A percentile compares a stretch with the other conserved stretches of the same genome.
Conservation (phyloP, 495 filamentous ascomycete genomes). For the Daldinia childiae region DNA sequence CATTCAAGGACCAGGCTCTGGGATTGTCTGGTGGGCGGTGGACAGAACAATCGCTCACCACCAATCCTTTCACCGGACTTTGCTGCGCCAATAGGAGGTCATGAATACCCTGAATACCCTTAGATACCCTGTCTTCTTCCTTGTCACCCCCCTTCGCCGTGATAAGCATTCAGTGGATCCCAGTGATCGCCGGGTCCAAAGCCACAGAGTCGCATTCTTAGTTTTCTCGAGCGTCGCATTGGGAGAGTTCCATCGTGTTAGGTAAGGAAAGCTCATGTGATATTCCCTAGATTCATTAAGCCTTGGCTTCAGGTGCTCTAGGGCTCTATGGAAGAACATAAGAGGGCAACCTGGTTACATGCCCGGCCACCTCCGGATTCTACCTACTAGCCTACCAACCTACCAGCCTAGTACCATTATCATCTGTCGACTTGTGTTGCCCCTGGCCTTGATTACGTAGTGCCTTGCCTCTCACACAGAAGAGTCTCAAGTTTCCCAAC, state of each 20-base stretch:
- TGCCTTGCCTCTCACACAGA: slow-evolving; percentile 3
- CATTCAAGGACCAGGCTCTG: slow-evolving; percentile 43
- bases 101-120: neutral
- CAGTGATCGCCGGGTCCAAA: slow-evolving; percentile 43
- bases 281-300: slow-evolving; percentile 43
- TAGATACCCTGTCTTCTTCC: slow-evolving; percentile 10
- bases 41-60: slow-evolving; percentile 26
- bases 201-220: slow-evolving; percentile 48
- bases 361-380: slow-evolving; percentile 12
- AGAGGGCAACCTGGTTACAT: slow-evolving; percentile 23
- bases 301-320: slow-evolving; percentile 24
- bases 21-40: slow-evolving; percentile 29
- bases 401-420: slow-evolving; percentile 1
- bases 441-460: slow-evolving; percentile 10
- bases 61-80: slow-evolving; percentile 44
- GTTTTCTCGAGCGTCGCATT: slow-evolving; percentile 44
- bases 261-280: slow-evolving; percentile 46
- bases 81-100: slow-evolving; percentile 43
- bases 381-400: slow-evolving; percentile 8
- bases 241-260: slow-evolving; percentile 46
- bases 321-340: neutral
- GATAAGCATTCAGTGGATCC: slow-evolving; percentile 33
- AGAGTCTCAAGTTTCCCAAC: slow-evolving; percentile 3
- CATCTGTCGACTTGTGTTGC: neutral
- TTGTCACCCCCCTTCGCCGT: slow-evolving; percentile 23